These are phyloP conservation scores for Pseudonitzschia pungens DNA, from an alignment of 108 stramenopile species.

Conservation along the genomic window DNA sequence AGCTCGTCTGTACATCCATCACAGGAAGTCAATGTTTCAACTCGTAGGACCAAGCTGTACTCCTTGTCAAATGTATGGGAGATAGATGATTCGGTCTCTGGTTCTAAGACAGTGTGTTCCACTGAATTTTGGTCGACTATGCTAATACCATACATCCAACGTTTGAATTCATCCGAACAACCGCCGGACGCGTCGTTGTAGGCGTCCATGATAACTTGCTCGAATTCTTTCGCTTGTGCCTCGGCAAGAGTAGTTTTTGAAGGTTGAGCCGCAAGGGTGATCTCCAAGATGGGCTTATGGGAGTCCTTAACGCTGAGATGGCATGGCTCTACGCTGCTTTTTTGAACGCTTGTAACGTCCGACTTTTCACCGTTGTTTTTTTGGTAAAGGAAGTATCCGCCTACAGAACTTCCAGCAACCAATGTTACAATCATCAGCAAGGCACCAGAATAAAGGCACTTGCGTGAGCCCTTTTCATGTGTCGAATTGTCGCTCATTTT, in stretches of 20 bases:
- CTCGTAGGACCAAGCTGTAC: conserved; percentile 6
- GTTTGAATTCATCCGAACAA: conserved; percentile 11
- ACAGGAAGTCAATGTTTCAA: conserved; percentile 12
- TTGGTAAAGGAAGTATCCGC: conserved; percentile 5
- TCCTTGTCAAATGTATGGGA: conserved; percentile 12
- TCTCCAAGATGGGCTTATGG: conserved; percentile 5
- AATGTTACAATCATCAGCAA: neutral
- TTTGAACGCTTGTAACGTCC: neutral
- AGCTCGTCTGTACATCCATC: conserved; percentile 8
- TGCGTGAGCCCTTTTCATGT: neutral
- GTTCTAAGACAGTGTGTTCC: neutral
- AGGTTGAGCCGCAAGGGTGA: neutral
- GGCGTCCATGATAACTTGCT: conserved; percentile 9
- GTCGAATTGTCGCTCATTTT: neutral
- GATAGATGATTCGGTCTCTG: conserved; percentile 2
- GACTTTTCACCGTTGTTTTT: neutral
- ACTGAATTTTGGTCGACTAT: neutral
- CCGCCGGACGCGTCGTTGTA: conserved; percentile 15
- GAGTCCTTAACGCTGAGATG: conserved; percentile 4
- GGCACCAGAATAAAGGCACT: neutral
- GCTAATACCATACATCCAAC: conserved; percentile 20
- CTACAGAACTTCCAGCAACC: neutral
- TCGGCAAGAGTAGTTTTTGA: neutral
- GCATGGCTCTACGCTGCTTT: neutral
- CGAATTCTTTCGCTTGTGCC: neutral